phyloP scores from a whole-genome alignment of 1,139 yeast genomes.

The Hemisphaericaspora xylanilytica region DNA sequence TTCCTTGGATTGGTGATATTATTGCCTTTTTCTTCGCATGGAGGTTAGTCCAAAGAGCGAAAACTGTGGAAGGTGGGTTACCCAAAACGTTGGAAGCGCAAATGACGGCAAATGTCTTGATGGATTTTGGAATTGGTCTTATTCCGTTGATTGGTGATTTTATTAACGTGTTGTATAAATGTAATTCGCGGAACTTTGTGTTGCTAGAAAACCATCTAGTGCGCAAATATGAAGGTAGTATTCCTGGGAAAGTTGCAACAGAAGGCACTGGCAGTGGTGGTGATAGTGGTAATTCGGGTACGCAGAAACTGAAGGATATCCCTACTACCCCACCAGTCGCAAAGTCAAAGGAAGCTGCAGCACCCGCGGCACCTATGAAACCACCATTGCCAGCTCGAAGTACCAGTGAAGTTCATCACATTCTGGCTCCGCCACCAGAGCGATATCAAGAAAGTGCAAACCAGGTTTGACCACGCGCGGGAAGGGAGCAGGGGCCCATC shows the following conservation, averaged over 20 bases:
- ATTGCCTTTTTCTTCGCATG: conserved; percentile 52
- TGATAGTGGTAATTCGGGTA: not conserved
- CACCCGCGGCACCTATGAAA: not conserved
- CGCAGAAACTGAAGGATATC: not conserved
- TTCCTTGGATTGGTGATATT: conserved; percentile 65
- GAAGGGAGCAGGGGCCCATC: too few relatives aligned
- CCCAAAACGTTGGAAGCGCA: conserved; percentile 46
- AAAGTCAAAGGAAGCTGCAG: not conserved
- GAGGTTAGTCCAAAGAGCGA: conserved; percentile 49
- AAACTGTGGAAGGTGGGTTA: conserved; percentile 61
- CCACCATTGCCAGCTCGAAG: conserved; percentile 1
- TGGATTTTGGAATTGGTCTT: conserved; percentile 69
- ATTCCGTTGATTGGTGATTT: conserved; percentile 74
- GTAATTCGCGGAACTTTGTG: conserved; percentile 71
- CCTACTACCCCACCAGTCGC: not conserved
- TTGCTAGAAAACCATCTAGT: conserved; percentile 57
- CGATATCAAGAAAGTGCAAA: conserved; percentile 35
- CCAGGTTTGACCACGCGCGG: conserved; percentile 36
- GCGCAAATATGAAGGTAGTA: conserved; percentile 31
- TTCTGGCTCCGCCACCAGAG: conserved; percentile 15
- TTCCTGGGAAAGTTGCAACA: not conserved
- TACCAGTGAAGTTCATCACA: conserved; percentile 9
- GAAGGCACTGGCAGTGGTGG: not conserved
- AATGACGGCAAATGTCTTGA: conserved; percentile 58
- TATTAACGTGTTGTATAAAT: conserved; percentile 65